Percentiles rank a stretch among this genome's conserved stretches.
Conservation (phyloP, 2,329 filamentous ascomycete genomes). For the Aaosphaeria pasadenensis region DNA sequence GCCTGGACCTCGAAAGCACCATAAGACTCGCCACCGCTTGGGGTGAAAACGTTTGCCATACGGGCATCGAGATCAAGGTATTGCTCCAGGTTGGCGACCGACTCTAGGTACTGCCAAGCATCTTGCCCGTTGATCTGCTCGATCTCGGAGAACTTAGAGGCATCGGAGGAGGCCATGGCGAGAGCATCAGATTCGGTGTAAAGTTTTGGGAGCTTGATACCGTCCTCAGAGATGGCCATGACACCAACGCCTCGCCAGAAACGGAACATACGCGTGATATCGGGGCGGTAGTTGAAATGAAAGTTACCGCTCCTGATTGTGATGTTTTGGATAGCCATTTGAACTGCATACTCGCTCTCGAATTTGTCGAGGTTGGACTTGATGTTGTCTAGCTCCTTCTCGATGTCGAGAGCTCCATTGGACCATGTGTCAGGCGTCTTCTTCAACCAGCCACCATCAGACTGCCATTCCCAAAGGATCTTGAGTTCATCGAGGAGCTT, state of each 20-base stretch:
- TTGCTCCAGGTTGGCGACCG: conserved; percentile 14
- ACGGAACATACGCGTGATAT: conserved; percentile 22
- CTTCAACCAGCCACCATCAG: conserved; percentile 28
- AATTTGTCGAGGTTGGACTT: conserved; percentile 13
- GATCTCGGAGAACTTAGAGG: conserved; percentile 21
- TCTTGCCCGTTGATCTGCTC: conserved; percentile 27
- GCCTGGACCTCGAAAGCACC: conserved; percentile 10
- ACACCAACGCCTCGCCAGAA: conserved; percentile 17
- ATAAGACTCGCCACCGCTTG: background rate
- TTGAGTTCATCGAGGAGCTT: conserved; percentile 17
- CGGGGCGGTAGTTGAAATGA: conserved; percentile 25
- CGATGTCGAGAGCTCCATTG: conserved; percentile 22
- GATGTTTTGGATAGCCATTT: conserved; percentile 23
- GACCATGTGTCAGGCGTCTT: conserved; percentile 20
- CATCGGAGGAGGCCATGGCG: conserved; percentile 1
- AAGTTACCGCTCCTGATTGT: conserved; percentile 27
- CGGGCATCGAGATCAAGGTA: conserved; percentile 34
- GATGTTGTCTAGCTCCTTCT: conserved; percentile 12
- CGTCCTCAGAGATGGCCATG: conserved; percentile 24
- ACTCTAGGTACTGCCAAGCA: conserved; percentile 22
- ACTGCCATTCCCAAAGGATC: conserved; percentile 25
- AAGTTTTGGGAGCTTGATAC: conserved; percentile 23
- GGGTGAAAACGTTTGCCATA: conserved; percentile 15
- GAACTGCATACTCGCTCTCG: conserved; percentile 31
- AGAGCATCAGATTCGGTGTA: conserved; percentile 13